Base-by-base conservation (phyloP, 2,329 filamentous ascomycete genomes). In the Alternaria sp. region DNA sequence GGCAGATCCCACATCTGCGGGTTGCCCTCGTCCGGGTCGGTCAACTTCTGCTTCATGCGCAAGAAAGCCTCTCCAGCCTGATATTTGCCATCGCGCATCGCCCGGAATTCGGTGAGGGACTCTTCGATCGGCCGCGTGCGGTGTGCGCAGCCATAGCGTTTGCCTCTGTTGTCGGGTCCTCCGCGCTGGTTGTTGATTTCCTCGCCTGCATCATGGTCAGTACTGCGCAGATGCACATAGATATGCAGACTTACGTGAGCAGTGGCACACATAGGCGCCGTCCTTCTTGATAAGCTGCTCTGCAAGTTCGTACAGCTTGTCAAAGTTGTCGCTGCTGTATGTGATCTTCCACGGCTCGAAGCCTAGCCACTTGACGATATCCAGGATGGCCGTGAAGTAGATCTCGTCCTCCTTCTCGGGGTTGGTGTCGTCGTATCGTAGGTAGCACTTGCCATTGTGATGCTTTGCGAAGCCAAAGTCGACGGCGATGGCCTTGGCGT, bases 1-100 rank as follows among this genome's bases (percentile, higher is more conserved):
- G 92, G 92, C 58, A 97, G 82, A 84, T 98, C 95, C 95, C 95
- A 97, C 92, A 97, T 94, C 81, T 97, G 93, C 7, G 94, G 94
- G 78, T 97, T 97, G 28, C 91, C 90, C 72, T 91, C 90, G 55
- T 88, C 87, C n/a, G 77, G 77, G 46, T 82, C 80, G 3, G 75
- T 76, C 60, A 90, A 72, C 66, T 93, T 92, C 85, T 97, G 93
- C 84, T 97, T 97, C 94, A 98, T 97, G 65, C 95, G 90, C 57
- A 98, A 84, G 73, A 93, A 92, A 2, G 93, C 95, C 78, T 93
- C 90, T 73, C 89, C 89, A 1, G 93, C 90, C 78, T 92, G 90
- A 82, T 97, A 97, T 81, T 95, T 92, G 20, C 95, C 95, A 75
- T 96, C 93, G 55, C 89, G 87, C 95, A 98, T 98, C 47, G 89